These are phyloP conservation scores for Ashbya aceris DNA, from an alignment of 1,139 yeast genomes.

Conservation along the genomic window DNA sequence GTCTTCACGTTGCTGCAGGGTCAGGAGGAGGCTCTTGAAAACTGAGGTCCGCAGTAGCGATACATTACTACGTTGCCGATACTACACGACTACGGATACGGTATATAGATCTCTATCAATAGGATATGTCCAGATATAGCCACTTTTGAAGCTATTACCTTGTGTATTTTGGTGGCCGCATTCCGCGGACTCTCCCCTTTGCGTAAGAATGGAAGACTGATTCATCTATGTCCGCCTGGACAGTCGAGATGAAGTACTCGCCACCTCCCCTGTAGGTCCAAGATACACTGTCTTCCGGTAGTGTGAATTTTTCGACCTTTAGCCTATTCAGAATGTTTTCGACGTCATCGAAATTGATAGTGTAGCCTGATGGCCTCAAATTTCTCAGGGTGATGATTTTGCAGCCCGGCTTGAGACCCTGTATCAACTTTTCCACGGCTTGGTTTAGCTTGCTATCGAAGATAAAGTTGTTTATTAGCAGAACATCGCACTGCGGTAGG, in stretches of 20 bases:
- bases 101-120: too few species aligned
- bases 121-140: too few species aligned
- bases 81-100: too few species aligned
- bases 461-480: slow-evolving; percentile 73
- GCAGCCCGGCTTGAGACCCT: slow-evolving; percentile 62
- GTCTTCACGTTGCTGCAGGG: slow-evolving; percentile 82
- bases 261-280: slow-evolving; percentile 83
- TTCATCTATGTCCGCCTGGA: slow-evolving; percentile 38
- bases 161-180: slow-evolving; percentile 20
- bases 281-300: slow-evolving; percentile 67
- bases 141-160: slow-evolving; percentile 9
- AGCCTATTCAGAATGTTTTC: slow-evolving; percentile 59
- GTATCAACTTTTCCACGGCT: slow-evolving; percentile 56
- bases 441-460: slow-evolving; percentile 67
- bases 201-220: slow-evolving; percentile 30
- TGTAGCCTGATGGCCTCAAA: slow-evolving; percentile 44
- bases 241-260: slow-evolving; percentile 72
- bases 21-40: slow-evolving; percentile 36
- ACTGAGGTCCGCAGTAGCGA: too few species aligned
- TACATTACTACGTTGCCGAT: too few species aligned
- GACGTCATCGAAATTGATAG: slow-evolving; percentile 43
- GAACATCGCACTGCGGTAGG: slow-evolving; percentile 57
- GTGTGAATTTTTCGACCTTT: slow-evolving; percentile 52
- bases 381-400: slow-evolving; percentile 72
- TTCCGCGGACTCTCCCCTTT: slow-evolving; percentile 18